Evolutionary conservation across 2,329 filamentous ascomycete genomes (phyloP), one percentile per base, ranked within the genome.

Genomic region (Aspergillus puulaauensis): DNA sequence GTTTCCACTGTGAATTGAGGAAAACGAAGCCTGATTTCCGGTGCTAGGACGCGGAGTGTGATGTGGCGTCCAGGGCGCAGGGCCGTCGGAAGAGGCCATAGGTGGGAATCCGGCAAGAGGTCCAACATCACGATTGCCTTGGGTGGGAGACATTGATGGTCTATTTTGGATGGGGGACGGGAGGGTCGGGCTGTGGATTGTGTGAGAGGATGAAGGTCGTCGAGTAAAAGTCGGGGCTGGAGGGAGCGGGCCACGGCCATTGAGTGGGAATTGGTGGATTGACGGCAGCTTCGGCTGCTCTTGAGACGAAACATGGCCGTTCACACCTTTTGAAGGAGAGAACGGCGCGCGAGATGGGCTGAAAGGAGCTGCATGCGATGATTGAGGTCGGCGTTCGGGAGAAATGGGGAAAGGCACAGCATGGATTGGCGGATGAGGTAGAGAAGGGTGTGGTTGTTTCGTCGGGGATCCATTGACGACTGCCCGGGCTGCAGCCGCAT

Each of bases 51-150:
- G 70, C 4, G 68, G 64, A 21, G 68, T 67, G 11, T 68, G 64
- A 51, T 70, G 72, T 40, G 75, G 73, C 14, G 73, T 71, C 61
- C 67, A 69, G 9, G 73, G 66, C 7, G 64, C 54, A 4, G 68
- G 44, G 17, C 23, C 44, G 49, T 75, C 72, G n/a, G 67, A 61
- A 8, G 67, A 56, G 14, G 58, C 62, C 23, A 67, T 61, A 15
- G 69, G 65, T n/a, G 74, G 75, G 43, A 79, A 75, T 8, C 77
- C 77, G 19, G 76, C 77, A 45, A 80, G 68, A 51, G 74, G 76
- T 4, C 77, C 77, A 46, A 79, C 68, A 66, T 83, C 73, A 70
- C 78, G 68, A 68, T 83, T 72, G 56, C 81, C 73, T 71, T 82
- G 67, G 55, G 81, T 77, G 21, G 79, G 78, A 19, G 79, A 80